A percentile compares a stretch with the other conserved stretches of the same genome.
phyloP scores from a whole-genome alignment of 805 yeast species.

The Danielozyma ontarioensis region DNA sequence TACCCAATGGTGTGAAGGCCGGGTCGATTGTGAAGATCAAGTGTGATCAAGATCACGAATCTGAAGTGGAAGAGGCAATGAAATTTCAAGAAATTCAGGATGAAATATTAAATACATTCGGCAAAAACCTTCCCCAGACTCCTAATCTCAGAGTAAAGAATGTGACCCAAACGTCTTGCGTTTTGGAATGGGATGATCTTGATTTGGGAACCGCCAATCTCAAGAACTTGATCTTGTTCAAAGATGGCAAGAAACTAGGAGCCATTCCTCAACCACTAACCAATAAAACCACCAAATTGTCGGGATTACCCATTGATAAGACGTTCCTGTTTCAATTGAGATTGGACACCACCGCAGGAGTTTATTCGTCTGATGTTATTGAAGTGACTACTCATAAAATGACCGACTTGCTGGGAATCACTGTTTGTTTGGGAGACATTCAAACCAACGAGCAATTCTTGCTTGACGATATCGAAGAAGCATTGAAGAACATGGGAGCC shows the following conservation, averaged over 20 bases:
- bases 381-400: conserved; percentile 84
- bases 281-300: conserved; percentile 76
- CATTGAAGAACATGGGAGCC: conserved; percentile 74
- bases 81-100: conserved; percentile 66
- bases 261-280: conserved; percentile 77
- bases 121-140: conserved; percentile 60
- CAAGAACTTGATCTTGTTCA: conserved; percentile 70
- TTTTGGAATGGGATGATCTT: conserved; percentile 88
- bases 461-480: conserved; percentile 50
- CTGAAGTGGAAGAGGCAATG: conserved; percentile 55
- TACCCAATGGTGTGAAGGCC: conserved; percentile 87
- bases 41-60: conserved; percentile 70
- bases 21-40: conserved; percentile 86
- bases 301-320: conserved; percentile 87
- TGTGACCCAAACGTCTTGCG: conserved; percentile 91
- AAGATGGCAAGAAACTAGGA: conserved; percentile 70
- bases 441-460: conserved; percentile 46
- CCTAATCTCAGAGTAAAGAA: conserved; percentile 71
- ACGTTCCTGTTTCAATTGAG: conserved; percentile 73
- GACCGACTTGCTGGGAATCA: conserved; percentile 93
- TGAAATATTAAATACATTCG: conserved; percentile 67
- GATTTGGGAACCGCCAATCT: conserved; percentile 78
- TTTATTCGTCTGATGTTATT: conserved; percentile 60
- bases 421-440: conserved; percentile 82
- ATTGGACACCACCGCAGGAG: conserved; percentile 88